Evolutionary conservation across 2,329 filamentous ascomycete species (phyloP).

Genomic region (Pseudogymnoascus sp.): DNA sequence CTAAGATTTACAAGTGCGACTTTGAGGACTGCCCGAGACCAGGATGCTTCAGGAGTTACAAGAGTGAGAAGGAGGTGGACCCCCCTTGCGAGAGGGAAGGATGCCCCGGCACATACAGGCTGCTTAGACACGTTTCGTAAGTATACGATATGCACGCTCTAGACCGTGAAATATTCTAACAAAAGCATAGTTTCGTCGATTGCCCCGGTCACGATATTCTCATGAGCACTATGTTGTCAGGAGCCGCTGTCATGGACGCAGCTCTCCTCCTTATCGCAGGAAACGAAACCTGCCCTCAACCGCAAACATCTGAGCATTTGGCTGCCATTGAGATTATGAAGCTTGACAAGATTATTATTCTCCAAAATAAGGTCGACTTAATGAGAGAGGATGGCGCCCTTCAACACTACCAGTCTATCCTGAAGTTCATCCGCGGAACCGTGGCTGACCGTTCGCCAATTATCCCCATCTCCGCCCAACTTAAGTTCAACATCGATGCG

Average conservation of each 20-base stretch:
- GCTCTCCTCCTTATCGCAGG: constrained; percentile 92
- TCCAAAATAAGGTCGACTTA: constrained; percentile 98
- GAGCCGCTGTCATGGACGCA: constrained; percentile 98
- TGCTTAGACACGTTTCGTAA: constrained; percentile 88
- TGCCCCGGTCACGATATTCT: constrained; percentile 99
- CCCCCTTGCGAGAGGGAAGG: constrained; percentile 92
- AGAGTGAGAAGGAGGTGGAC: constrained; percentile 98
- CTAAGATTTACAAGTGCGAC: constrained; percentile 99
- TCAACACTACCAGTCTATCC: constrained; percentile 91
- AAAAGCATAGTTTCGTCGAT: constrained; percentile 70
- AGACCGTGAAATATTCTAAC: constrained; percentile 21
- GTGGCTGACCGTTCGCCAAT: constrained; percentile 92
- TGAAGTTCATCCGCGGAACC: constrained; percentile 97
- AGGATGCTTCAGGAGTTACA: constrained; percentile 93
- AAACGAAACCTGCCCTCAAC: constrained; percentile 97
- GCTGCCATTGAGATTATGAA: constrained; percentile 99
- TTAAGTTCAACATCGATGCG: constrained; percentile 99
- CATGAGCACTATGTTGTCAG: constrained; percentile 99
- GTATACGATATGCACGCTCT: constrained; percentile 31
- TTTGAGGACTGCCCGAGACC: constrained; percentile 84
- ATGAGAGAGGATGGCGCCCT: constrained; percentile 94
- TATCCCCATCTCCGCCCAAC: constrained; percentile 92
- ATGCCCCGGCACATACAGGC: constrained; percentile 76
- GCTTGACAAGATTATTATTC: constrained; percentile 97
- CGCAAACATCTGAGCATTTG: constrained; percentile 96